Percentiles rank a stretch among this genome's conserved stretches.
These are phyloP conservation scores for Chrysochromulina parva DNA, from an alignment of 78 protist genomes.

Conservation along the genomic window DNA sequence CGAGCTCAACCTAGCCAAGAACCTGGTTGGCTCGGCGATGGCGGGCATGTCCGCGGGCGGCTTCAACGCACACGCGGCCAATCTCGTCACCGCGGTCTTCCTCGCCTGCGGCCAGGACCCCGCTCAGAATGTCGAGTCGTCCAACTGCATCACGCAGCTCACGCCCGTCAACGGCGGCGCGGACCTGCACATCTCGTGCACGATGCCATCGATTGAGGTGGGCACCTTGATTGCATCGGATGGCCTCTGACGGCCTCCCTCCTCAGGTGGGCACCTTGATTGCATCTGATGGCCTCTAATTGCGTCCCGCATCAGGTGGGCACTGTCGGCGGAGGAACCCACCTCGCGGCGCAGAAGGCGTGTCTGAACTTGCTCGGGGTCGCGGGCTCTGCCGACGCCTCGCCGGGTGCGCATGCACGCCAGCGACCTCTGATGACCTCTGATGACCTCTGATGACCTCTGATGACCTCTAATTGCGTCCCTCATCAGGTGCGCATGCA, in stretches of 20 bases:
- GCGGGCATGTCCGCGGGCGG: conserved; percentile 87
- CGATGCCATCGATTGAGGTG: conserved; percentile 95
- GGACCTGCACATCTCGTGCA: conserved; percentile 70
- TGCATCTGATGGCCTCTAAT: too few relatives aligned
- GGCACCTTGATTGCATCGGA: conserved; percentile 60
- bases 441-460: too few relatives aligned
- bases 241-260: too few relatives aligned
- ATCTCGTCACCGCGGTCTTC: conserved; percentile 93
- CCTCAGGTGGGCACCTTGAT: too few relatives aligned
- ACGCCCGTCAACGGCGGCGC: conserved; percentile 55
- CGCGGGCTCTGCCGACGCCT: conserved; percentile 60
- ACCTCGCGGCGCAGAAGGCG: conserved; percentile 79
- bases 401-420: conserved; percentile 71
- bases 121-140: conserved; percentile 93
- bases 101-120: conserved; percentile 96
- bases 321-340: conserved; percentile 97
- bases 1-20: conserved; percentile 80
- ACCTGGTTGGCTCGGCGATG: conserved; percentile 92
- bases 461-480: too few relatives aligned
- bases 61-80: conserved; percentile 95
- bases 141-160: conserved; percentile 90
- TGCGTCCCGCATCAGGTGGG: conserved; percentile 86
- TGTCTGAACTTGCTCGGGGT: conserved; percentile 78
- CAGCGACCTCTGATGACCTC: conserved; percentile 64
- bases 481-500: conserved; percentile 32